Evolutionary conservation across 2,329 filamentous ascomycete species (phyloP), one percentile per base, ranked within the genome.

Genomic region (Trichothecium sympodiale): DNA sequence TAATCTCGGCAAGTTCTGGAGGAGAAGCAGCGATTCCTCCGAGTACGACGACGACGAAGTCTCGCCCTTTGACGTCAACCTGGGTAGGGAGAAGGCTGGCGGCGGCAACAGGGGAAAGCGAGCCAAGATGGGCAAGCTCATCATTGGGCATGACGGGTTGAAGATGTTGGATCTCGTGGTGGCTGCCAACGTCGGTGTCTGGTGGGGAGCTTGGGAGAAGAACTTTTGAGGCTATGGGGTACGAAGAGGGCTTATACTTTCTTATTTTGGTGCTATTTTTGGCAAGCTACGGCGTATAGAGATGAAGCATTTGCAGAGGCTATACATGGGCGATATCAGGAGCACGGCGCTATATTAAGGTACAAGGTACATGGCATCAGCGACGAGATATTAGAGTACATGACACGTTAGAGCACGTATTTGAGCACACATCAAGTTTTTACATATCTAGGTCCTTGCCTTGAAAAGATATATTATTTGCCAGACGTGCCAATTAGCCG

Each of bases 141-240:
- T 96, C 35, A 71, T 98, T 27, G 76, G 87, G 47, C 78, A 89
- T 38, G 88, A 94, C 49, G 91, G 91, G 0, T 61, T 94, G 44
- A 94, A 94, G 64, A 96, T 98, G 89, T 59, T 96, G 49, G 91
- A 98, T 64, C 57, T 98, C 39, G 67, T 94, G 1, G 85, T 98
- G 15, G 85, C 89, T 4, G 83, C 87, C 9, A 95, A 94, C 52
- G 74, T 98, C 60, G 86, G 83, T 1, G 64, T 96, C 13, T 98
- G 88, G 85, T 96, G 89, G 88, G 78, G 79, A 47, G 77, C 83
- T 4, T 95, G 87, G 73, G 81, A 85, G 48, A 68, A 62, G 48
- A 67, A 59, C 51, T 61, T 60, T 40, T 61, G 43, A 50, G 20
- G 10, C 6, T 6, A 25, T 25, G 10, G 10, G n/a, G n/a, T n/a